phyloP scores from a whole-genome alignment of 108 stramenopile species.

The Cyclotella choctawhatcheeana region DNA sequence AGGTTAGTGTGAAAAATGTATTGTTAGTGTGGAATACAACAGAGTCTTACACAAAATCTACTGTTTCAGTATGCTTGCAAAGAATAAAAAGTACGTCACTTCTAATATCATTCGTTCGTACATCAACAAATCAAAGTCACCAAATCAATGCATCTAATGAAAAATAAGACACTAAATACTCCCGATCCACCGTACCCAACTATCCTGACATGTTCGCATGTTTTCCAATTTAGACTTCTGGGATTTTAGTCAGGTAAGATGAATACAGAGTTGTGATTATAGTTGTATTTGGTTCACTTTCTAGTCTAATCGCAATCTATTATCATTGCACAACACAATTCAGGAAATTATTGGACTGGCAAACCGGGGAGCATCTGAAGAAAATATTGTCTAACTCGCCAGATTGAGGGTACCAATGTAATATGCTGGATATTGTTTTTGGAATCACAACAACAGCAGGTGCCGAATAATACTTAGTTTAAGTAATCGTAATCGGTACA shows the following conservation, averaged over 20 bases:
- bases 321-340: no score
- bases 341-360: no score
- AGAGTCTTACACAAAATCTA: background rate
- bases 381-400: no score
- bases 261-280: no score
- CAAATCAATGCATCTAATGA: constrained; percentile 72
- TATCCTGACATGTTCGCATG: constrained; percentile 88
- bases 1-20: constrained; percentile 22
- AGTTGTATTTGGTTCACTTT: no score
- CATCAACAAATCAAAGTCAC: constrained; percentile 7
- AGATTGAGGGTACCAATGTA: no score
- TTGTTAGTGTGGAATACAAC: background rate
- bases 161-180: constrained; percentile 82
- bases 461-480: no score
- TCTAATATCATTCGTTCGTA: background rate
- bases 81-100: constrained; percentile 85
- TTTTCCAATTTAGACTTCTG: constrained; percentile 97
- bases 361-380: no score
- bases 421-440: no score
- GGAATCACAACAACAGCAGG: no score
- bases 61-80: constrained; percentile 80
- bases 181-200: constrained; percentile 96
- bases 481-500: no score
- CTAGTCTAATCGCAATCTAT: no score
- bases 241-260: constrained; percentile 75